Evolutionary conservation across 768 basidiomycete genomes (phyloP).

Genomic region (Suillus subluteus): DNA sequence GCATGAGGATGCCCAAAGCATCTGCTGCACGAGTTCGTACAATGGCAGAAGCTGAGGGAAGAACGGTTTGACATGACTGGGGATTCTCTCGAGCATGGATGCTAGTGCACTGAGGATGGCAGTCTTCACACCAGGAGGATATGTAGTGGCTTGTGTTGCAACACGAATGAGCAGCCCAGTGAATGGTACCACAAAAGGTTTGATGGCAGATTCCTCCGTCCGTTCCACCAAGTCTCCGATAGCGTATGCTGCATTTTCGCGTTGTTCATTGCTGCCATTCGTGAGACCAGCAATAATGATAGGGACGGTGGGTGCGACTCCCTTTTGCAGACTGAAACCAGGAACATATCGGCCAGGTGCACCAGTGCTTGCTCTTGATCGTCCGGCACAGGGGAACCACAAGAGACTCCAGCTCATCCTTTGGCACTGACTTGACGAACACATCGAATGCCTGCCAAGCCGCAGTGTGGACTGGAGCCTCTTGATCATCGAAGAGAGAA

Average conservation of each 20-base stretch:
- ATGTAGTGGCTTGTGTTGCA: constrained; percentile 85
- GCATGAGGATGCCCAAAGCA: constrained; percentile 90
- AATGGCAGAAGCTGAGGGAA: constrained; percentile 88
- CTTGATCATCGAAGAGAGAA: constrained; percentile 77
- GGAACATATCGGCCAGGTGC: constrained; percentile 77
- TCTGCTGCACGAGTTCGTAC: constrained; percentile 84
- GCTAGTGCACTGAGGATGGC: constrained; percentile 87
- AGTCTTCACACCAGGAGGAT: constrained; percentile 91
- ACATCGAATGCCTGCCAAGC: constrained; percentile 84
- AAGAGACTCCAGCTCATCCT: constrained; percentile 90
- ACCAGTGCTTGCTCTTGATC: constrained; percentile 84
- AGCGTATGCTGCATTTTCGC: constrained; percentile 94
- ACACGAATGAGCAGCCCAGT: constrained; percentile 96
- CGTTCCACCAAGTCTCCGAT: constrained; percentile 95
- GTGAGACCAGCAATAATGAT: constrained; percentile 93
- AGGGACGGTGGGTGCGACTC: constrained; percentile 80
- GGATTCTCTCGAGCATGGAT: constrained; percentile 84
- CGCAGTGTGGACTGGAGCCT: constrained; percentile 75
- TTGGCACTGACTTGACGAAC: constrained; percentile 88
- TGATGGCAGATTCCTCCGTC: constrained; percentile 84
- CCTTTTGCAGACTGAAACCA: constrained; percentile 86
- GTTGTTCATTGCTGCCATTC: constrained; percentile 91
- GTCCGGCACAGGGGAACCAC: constrained; percentile 88
- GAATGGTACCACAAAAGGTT: constrained; percentile 93
- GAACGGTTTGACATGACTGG: constrained; percentile 93